These are phyloP conservation scores for Trichoderma sp. DNA, from an alignment of 2,329 filamentous ascomycete genomes.

Conservation along the genomic window DNA sequence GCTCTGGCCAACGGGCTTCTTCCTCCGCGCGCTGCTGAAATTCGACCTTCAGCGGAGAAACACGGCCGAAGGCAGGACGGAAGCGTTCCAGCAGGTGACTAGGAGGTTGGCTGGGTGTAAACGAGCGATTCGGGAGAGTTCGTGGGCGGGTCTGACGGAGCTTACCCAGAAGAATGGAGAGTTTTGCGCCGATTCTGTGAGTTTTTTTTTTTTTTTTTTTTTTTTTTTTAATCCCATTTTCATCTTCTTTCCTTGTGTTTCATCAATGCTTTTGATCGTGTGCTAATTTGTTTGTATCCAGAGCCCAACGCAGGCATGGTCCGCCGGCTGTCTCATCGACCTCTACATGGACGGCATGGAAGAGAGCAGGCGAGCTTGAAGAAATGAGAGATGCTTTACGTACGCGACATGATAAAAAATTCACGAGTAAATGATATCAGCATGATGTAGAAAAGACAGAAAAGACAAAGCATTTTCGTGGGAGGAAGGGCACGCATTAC, in stretches of 20 bases:
- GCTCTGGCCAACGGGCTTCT: constrained; percentile 97
- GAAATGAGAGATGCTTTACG: background rate
- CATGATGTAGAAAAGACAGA: constrained; percentile 3
- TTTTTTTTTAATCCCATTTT: background rate
- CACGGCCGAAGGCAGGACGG: constrained; percentile 62
- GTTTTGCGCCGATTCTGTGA: constrained; percentile 81
- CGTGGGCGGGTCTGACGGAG: constrained; percentile 90
- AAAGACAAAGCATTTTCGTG: background rate
- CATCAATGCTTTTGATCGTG: background rate
- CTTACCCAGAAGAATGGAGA: constrained; percentile 87
- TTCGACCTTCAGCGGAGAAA: constrained; percentile 75
- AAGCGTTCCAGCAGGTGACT: constrained; percentile 94
- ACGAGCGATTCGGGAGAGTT: constrained; percentile 71
- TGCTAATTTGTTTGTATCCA: constrained; percentile 34
- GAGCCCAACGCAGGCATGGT: constrained; percentile 96
- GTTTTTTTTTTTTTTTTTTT: constrained; percentile 33
- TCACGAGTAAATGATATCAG: constrained; percentile 10
- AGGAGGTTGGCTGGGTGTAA: constrained; percentile 79
- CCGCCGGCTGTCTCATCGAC: constrained; percentile 88
- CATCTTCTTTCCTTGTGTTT: background rate
- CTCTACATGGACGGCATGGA: constrained; percentile 86
- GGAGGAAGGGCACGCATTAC: background rate
- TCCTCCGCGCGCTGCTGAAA: constrained; percentile 83
- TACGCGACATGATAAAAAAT: background rate
- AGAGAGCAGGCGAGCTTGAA: constrained; percentile 39